Conservation (phyloP, 768 basidiomycete genomes). For the Tulasnella sp. region DNA sequence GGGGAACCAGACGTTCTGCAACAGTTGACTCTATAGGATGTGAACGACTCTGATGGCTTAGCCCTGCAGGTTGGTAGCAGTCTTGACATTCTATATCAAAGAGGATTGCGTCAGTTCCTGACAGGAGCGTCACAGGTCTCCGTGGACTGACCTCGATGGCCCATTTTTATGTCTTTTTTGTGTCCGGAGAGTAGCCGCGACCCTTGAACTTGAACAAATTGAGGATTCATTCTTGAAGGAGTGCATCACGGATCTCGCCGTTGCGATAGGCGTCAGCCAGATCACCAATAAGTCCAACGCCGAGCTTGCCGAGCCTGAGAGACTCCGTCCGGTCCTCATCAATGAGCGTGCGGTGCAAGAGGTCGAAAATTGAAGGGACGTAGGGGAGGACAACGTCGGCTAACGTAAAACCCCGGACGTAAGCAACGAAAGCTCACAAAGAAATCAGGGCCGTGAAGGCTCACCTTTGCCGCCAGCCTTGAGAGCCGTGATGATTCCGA, state of each 20-base stretch:
- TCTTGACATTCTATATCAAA: background rate
- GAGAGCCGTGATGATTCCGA: conserved; percentile 83
- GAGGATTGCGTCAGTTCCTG: background rate
- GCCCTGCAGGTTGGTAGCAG: background rate
- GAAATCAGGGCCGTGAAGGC: conserved; percentile 12
- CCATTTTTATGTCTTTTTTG: conserved; percentile 86
- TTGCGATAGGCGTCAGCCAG: conserved; percentile 81
- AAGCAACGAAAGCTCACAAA: background rate
- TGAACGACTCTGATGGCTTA: background rate
- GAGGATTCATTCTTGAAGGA: conserved; percentile 68
- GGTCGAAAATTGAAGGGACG: conserved; percentile 61
- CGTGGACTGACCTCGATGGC: conserved; percentile 66
- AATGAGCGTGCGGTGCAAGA: conserved; percentile 60
- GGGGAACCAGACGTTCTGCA: background rate
- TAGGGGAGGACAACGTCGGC: conserved; percentile 53
- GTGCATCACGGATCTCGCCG: conserved; percentile 66
- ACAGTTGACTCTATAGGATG: background rate
- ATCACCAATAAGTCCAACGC: conserved; percentile 84
- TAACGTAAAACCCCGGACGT: conserved; percentile 19
- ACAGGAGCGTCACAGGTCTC: background rate
- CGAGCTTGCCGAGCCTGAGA: conserved; percentile 57
- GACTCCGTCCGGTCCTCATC: conserved; percentile 80
- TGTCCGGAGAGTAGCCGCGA: conserved; percentile 55
- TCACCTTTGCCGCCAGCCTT: conserved; percentile 73
- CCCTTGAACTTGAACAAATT: conserved; percentile 59